These are phyloP conservation scores for Allomyces arbusculus DNA, from an alignment of 192 early-diverging fungal species.

Conservation along the genomic window DNA sequence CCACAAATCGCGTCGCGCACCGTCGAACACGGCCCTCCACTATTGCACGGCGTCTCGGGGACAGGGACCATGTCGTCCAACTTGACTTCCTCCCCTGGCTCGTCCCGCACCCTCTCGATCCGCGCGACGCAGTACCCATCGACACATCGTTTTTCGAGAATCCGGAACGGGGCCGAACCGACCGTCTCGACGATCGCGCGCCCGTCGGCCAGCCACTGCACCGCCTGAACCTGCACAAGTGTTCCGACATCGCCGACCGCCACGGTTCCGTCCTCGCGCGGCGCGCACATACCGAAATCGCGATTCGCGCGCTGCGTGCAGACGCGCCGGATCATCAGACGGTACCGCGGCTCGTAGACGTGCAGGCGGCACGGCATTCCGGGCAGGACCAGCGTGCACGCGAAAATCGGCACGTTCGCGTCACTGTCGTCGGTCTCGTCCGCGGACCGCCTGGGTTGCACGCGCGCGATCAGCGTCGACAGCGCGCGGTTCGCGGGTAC, in stretches of 20 bases:
- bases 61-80: not conserved
- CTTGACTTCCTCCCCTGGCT: conserved; percentile 4
- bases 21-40: not conserved
- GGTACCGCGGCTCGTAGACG: conserved; percentile 45
- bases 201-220: conserved; percentile 23
- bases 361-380: conserved; percentile 37
- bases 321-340: conserved; percentile 26
- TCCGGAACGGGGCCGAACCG: conserved; percentile 20
- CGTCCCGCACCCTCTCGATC: too few relatives aligned
- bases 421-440: conserved; percentile 13
- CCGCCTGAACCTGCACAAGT: conserved; percentile 19
- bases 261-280: conserved; percentile 3
- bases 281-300: conserved; percentile 32
- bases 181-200: conserved; percentile 26
- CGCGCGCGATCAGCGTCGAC: not conserved
- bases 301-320: conserved; percentile 19
- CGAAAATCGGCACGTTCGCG: conserved; percentile 31
- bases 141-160: conserved; percentile 5
- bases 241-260: conserved; percentile 25
- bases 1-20: not conserved
- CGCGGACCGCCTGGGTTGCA: not conserved
- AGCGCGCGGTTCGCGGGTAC: too few relatives aligned
- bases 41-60: not conserved
- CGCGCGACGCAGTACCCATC: too few relatives aligned
- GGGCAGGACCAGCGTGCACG: conserved; percentile 33